Percentiles rank a stretch among this genome's conserved stretches.
phyloP scores from a whole-genome alignment of 345 rosid species.

The Turritis glabra region DNA sequence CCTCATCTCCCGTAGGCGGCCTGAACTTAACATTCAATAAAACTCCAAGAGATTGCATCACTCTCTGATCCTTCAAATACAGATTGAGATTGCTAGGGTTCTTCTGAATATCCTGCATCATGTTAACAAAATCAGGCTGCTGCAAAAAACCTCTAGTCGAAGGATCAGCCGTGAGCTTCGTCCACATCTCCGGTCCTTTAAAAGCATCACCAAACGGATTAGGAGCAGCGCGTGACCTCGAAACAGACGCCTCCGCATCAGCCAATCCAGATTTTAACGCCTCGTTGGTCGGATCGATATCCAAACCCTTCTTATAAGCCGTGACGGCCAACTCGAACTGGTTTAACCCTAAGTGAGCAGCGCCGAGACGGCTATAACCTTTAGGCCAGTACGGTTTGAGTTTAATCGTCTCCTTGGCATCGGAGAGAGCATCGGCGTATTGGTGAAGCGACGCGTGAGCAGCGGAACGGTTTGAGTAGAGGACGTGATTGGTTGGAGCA shows the following conservation, averaged over 20 bases:
- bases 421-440: constrained; percentile 67
- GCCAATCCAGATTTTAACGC: constrained; percentile 73
- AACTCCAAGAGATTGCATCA: constrained; percentile 89
- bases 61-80: constrained; percentile 78
- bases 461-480: constrained; percentile 94
- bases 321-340: constrained; percentile 58
- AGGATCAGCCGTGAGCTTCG: constrained; percentile 84
- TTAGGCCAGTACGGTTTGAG: constrained; percentile 92
- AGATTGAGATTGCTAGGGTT: constrained; percentile 72
- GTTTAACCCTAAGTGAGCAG: constrained; percentile 68
- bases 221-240: constrained; percentile 41
- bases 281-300: constrained; percentile 80
- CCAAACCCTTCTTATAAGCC: constrained; percentile 75
- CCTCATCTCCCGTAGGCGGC: constrained; percentile 43
- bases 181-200: constrained; percentile 94
- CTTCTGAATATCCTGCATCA: constrained; percentile 89
- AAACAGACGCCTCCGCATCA: constrained; percentile 64
- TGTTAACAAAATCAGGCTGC: constrained; percentile 77
- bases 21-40: constrained; percentile 64
- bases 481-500: constrained; percentile 78
- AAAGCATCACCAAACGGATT: constrained; percentile 74
- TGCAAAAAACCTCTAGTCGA: constrained; percentile 62
- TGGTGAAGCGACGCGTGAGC: constrained; percentile 75
- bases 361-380: constrained; percentile 89
- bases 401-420: constrained; percentile 84